Percentiles rank a stretch among this genome's conserved stretches.
Conservation (phyloP, 2,329 filamentous ascomycete species). For the Nigrospora sphaerica region DNA sequence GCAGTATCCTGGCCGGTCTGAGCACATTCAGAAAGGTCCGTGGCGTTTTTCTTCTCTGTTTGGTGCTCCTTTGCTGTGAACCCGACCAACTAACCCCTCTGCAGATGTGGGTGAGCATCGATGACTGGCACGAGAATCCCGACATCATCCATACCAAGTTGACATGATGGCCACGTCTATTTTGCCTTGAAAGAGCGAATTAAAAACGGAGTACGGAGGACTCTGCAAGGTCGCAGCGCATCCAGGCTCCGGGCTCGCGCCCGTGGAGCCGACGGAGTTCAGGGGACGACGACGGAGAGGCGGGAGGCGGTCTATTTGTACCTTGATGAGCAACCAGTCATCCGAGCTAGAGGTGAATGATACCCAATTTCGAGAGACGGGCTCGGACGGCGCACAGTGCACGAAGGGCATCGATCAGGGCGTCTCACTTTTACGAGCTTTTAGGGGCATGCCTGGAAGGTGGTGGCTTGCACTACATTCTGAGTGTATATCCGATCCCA, state of each 20-base stretch:
- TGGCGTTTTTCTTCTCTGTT: slow-evolving; percentile 5
- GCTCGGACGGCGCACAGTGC: not conserved
- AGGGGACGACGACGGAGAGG: too few relatives aligned
- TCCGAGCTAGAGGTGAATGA: slow-evolving; percentile 2
- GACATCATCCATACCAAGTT: slow-evolving; percentile 99
- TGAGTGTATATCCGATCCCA: too few relatives aligned
- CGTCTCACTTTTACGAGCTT: too few relatives aligned
- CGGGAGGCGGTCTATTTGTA: not conserved
- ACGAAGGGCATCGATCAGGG: not conserved
- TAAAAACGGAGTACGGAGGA: too few relatives aligned
- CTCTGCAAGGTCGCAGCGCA: too few relatives aligned
- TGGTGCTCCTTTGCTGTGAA: slow-evolving; percentile 10
- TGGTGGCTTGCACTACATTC: too few relatives aligned
- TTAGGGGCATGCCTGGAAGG: too few relatives aligned
- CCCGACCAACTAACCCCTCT: slow-evolving; percentile 1
- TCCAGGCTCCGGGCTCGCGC: too few relatives aligned
- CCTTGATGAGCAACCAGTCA: not conserved
- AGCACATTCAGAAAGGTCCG: slow-evolving; percentile 97
- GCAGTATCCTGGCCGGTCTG: slow-evolving; percentile 90
- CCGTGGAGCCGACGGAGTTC: too few relatives aligned
- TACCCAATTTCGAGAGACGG: not conserved
- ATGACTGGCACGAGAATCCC: slow-evolving; percentile 99
- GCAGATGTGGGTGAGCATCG: slow-evolving; percentile 99
- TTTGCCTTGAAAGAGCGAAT: too few relatives aligned
- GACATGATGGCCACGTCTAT: slow-evolving; percentile 46